Base-by-base conservation (phyloP, 345 rosid species). In the Ailanthus altissimus region DNA sequence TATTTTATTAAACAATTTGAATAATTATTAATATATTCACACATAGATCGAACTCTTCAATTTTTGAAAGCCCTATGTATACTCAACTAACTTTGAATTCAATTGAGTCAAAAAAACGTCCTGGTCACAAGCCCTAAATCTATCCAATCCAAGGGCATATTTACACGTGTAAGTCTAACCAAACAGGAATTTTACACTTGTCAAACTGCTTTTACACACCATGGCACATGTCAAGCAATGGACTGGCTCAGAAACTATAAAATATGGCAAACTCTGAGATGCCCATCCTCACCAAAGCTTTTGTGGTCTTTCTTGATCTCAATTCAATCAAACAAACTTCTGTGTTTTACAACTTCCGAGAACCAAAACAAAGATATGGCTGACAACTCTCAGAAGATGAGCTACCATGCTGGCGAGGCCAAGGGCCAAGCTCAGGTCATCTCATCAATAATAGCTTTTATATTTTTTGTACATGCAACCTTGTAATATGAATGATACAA, bases 341-440 rank as follows among this genome's bases (percentile, higher is more conserved):
- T 32, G 38, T 47, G 50, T 67, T 28, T 49, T 79, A 0, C 11
- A 70, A 16, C 45, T 43, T 21, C 51, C 56, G 36, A 50, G 12
- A 72, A 65, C 1, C 50, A 65, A 76, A 20, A 36, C 54, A 73
- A 73, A 25, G 42, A 79, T n/a, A n/a, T 79, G 86, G 86, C 86
- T 10, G 84, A 87, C 85, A 84, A 84, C 78, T 82, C 86, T 50
- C 81, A 86, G 72, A 74, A 67, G 62, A 66, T 89, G 62, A 77
- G 87, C 77, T 84, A 58, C 84, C 77, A 85, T 38, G 89, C 91
- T 21, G 86, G 89, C n/a, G 82, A 86, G 58, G 86, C 88, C 83
- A 81, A 88, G 75, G 91, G 89, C 82, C 85, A 85, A 86, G 49
- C 88, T 36, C 83, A 86, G 89, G 96, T 87, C 58, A 71, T 73